Percentiles rank a stretch among this genome's conserved stretches.
Conservation (phyloP, 805 yeast genomes). For the Ogataea saltuana region DNA sequence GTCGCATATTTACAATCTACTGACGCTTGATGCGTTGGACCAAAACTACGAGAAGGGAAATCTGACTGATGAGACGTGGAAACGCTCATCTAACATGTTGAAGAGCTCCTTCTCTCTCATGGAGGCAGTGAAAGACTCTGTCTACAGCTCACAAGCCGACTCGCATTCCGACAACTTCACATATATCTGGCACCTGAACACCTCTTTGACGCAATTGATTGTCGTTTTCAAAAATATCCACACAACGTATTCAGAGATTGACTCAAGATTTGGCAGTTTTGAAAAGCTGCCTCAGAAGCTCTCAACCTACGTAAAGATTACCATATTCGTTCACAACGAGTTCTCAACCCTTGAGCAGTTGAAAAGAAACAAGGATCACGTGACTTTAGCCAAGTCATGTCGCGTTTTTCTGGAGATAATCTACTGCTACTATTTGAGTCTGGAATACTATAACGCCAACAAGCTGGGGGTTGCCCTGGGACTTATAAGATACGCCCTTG, state of each 20-base stretch:
- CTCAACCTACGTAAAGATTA: slow-evolving; percentile 22
- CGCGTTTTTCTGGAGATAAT: slow-evolving; percentile 21
- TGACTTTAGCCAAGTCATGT: slow-evolving; percentile 3
- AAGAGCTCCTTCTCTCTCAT: slow-evolving; percentile 24
- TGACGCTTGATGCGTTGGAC: slow-evolving; percentile 21
- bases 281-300: slow-evolving; percentile 29
- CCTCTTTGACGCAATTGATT: slow-evolving; percentile 25
- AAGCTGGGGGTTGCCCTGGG: slow-evolving; percentile 30
- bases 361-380: background rate
- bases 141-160: slow-evolving; percentile 1
- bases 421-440: slow-evolving; percentile 28
- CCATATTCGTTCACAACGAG: slow-evolving; percentile 28
- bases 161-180: slow-evolving; percentile 12
- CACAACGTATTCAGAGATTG: slow-evolving; percentile 21
- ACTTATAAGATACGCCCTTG: slow-evolving; percentile 27
- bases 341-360: slow-evolving; percentile 11
- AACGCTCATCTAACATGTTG: slow-evolving; percentile 24
- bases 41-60: slow-evolving; percentile 9
- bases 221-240: slow-evolving; percentile 27
- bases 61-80: slow-evolving; percentile 26
- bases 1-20: slow-evolving; percentile 17
- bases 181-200: slow-evolving; percentile 21
- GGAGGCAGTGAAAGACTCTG: slow-evolving; percentile 16
- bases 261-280: slow-evolving; percentile 25
- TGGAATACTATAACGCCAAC: slow-evolving; percentile 28